Conservation (phyloP, 148 eudicot species). For the Fagopyrum tataricum region DNA sequence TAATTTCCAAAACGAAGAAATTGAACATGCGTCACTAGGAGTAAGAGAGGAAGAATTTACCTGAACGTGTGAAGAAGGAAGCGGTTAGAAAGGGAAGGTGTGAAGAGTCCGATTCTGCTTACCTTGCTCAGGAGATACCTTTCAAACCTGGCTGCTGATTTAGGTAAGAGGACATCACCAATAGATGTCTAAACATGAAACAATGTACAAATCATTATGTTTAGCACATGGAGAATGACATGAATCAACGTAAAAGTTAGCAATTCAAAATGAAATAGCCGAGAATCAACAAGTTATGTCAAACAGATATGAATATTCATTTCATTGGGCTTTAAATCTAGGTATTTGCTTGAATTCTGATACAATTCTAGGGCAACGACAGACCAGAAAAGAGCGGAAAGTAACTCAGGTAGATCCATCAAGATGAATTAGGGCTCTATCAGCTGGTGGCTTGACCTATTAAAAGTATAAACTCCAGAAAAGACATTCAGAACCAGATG, state of each 20-base stretch:
- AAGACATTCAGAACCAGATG: neutral
- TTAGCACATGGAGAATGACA: neutral
- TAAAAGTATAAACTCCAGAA: neutral
- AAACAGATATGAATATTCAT: neutral
- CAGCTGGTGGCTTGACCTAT: slow-evolving; percentile 86
- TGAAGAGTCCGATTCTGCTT: neutral
- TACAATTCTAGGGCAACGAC: neutral
- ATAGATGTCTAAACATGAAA: too few species aligned
- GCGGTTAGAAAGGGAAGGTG: slow-evolving; percentile 5
- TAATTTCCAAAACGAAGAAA: neutral
- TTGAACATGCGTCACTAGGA: neutral
- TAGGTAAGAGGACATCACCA: too few species aligned
- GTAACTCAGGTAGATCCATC: slow-evolving; percentile 78
- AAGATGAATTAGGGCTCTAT: slow-evolving; percentile 75
- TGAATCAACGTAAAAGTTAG: neutral
- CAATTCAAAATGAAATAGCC: neutral
- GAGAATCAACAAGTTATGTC: neutral
- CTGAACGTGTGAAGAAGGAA: slow-evolving; percentile 24
- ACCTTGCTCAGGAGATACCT: too few species aligned
- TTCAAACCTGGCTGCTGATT: too few species aligned
- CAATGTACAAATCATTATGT: too few species aligned
- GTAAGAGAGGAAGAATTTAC: slow-evolving; percentile 20
- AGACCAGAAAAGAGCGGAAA: neutral
- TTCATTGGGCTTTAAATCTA: neutral
- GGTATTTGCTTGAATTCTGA: neutral